Base-by-base conservation (phyloP, 306 rosid species). In the Hippophae tibetana region DNA sequence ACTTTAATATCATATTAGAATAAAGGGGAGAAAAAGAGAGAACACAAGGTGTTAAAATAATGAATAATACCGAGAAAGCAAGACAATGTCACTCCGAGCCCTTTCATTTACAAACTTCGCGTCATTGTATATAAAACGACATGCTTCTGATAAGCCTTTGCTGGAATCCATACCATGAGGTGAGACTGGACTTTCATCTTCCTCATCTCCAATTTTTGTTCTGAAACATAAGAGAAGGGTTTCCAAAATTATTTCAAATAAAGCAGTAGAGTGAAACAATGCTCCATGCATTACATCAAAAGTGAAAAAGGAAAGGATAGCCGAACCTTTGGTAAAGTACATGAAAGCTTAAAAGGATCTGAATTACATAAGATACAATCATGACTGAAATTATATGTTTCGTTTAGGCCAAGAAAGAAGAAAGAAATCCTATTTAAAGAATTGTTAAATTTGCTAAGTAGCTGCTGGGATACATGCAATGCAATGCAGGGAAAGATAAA, bases 21-120 rank as follows among this genome's bases (percentile, higher is more conserved):
- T 1, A 13, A 23, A 3, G 5, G 12, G 14, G 5, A 49, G 14
- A 49, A 42, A 57, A 67, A 46, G 68, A 65, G 10, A 61, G 53
- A 56, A 31, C 38, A 31, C 4, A 31, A 31, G 38, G 38, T 3
- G 38, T 53, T 8, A 74, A 57, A 70, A 47, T 52, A 54, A 25
- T 42, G 72, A 56, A 62, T 43, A 67, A 60, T 87, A 90, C 98
- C 93, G 96, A 47, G 96, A 90, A 58, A 90, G 96, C 66, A 78
- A 67, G 69, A 78, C 65, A 62, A 86, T 73, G 70, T 86, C 94
- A 71, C 70, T 80, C 52, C 80, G 89, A 71, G 86, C 94, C 72
- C 83, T 75, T 67, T 86, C 94, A 72, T 86, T 86, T 26, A 82
- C 82, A 69, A 76, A 81, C 73, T 83, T 87, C 0, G 92, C 98